These are phyloP conservation scores for Capronia americana DNA, from an alignment of 2,329 filamentous ascomycete species.

Conservation along the genomic window DNA sequence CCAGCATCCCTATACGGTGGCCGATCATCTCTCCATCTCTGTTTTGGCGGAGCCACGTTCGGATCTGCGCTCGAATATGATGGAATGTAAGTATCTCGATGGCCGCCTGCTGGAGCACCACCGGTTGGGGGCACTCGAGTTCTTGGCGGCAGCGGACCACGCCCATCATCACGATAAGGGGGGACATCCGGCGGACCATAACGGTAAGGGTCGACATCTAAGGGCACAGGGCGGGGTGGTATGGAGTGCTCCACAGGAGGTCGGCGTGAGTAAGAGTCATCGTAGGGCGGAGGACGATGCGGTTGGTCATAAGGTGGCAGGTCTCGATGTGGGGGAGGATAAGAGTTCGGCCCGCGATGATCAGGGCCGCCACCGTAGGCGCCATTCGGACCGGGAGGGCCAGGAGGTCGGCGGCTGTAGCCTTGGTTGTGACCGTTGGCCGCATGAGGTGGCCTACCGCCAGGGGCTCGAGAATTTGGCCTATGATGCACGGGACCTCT, in stretches of 20 bases:
- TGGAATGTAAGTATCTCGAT: constrained; percentile 41
- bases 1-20: constrained; percentile 26
- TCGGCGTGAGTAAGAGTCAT: constrained; percentile 35
- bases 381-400: constrained; percentile 30
- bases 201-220: constrained; percentile 33
- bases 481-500: constrained; percentile 42
- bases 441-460: constrained; percentile 41
- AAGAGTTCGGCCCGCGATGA: constrained; percentile 26
- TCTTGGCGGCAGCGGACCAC: constrained; percentile 33
- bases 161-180: constrained; percentile 37
- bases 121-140: constrained; percentile 22
- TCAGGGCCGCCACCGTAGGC: constrained; percentile 32
- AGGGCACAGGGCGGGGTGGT: constrained; percentile 33
- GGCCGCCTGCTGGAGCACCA: constrained; percentile 12
- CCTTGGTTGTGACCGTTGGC: constrained; percentile 37
- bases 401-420: constrained; percentile 24
- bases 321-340: constrained; percentile 29
- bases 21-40: constrained; percentile 28
- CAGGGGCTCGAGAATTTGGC: constrained; percentile 47
- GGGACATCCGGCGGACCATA: constrained; percentile 28
- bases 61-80: constrained; percentile 40
- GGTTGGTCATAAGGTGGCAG: constrained; percentile 33
- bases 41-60: constrained; percentile 16
- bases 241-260: constrained; percentile 30
- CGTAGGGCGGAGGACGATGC: constrained; percentile 33